Conservation (phyloP, 305 asterid genomes). For the Plantago lanceolata region DNA sequence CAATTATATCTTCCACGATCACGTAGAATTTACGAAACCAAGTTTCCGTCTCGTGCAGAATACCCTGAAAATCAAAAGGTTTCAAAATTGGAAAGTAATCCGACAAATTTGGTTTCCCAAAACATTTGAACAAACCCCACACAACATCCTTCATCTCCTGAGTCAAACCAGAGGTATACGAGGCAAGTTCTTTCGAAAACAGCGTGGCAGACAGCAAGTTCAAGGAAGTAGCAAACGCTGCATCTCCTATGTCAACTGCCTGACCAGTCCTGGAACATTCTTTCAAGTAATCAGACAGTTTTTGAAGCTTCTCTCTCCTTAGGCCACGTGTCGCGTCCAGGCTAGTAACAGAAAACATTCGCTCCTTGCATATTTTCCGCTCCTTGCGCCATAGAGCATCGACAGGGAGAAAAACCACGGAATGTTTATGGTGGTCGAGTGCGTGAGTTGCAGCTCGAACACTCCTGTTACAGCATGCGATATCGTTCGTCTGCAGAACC, state of each 20-base stretch:
- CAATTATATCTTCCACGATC: constrained; percentile 27
- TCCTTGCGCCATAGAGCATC: constrained; percentile 19
- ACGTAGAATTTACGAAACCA: constrained; percentile 18
- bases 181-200: constrained; percentile 27
- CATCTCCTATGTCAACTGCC: constrained; percentile 29
- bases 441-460: not conserved
- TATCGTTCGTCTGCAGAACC: constrained; percentile 20
- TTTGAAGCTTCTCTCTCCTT: constrained; percentile 21
- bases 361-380: constrained; percentile 27
- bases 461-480: not conserved
- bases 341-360: constrained; percentile 15
- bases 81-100: constrained; percentile 33
- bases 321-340: constrained; percentile 21
- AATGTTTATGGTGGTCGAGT: constrained; percentile 11
- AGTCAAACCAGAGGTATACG: constrained; percentile 22
- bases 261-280: constrained; percentile 11
- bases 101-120: constrained; percentile 25
- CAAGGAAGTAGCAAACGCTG: constrained; percentile 28
- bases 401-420: constrained; percentile 23
- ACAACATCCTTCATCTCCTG: constrained; percentile 25
- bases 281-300: constrained; percentile 9
- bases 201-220: constrained; percentile 27
- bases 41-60: constrained; percentile 2
- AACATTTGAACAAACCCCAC: constrained; percentile 15
- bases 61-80: constrained; percentile 27